Evolutionary conservation across 176 grass and related monocot species (phyloP).

Genomic region (Carex pumila): DNA sequence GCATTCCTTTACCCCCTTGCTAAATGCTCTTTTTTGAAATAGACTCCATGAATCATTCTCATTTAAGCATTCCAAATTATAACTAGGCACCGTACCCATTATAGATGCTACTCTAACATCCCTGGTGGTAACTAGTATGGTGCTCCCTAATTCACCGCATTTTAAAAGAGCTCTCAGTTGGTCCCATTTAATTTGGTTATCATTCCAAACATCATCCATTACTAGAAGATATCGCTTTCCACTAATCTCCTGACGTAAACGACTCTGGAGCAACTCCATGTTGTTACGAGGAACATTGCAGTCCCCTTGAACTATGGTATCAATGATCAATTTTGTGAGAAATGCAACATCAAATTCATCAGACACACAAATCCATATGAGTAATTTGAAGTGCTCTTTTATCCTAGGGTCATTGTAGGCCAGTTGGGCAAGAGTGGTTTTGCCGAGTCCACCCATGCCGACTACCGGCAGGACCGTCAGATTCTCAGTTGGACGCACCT

Average conservation of each 20-base stretch:
- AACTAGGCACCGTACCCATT: conserved; percentile 9
- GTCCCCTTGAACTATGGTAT: not conserved
- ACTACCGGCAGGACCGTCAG: conserved; percentile 18
- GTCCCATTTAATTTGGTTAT: conserved; percentile 31
- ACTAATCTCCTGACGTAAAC: not conserved
- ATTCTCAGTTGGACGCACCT: not conserved
- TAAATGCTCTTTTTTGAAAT: conserved; percentile 15
- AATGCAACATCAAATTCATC: not conserved
- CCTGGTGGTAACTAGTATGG: conserved; percentile 25
- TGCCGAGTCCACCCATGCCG: conserved; percentile 39
- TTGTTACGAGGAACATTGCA: too few relatives aligned
- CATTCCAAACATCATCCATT: conserved; percentile 34
- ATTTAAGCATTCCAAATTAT: not conserved
- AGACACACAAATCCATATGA: conserved; percentile 26
- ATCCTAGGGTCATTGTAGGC: conserved; percentile 7
- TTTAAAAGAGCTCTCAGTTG: not conserved
- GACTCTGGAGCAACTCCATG: not conserved
- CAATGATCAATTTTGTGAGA: not conserved
- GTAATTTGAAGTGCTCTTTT: not conserved
- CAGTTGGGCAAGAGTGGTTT: conserved; percentile 28
- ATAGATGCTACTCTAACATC: not conserved
- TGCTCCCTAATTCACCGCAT: conserved; percentile 10
- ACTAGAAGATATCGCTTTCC: not conserved
- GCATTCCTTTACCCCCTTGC: not conserved
- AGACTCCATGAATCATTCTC: conserved; percentile 3